Percentiles rank a stretch among this genome's conserved stretches.
phyloP scores from a whole-genome alignment of 2,329 filamentous ascomycete genomes.

The Taxawa tesnikishii region DNA sequence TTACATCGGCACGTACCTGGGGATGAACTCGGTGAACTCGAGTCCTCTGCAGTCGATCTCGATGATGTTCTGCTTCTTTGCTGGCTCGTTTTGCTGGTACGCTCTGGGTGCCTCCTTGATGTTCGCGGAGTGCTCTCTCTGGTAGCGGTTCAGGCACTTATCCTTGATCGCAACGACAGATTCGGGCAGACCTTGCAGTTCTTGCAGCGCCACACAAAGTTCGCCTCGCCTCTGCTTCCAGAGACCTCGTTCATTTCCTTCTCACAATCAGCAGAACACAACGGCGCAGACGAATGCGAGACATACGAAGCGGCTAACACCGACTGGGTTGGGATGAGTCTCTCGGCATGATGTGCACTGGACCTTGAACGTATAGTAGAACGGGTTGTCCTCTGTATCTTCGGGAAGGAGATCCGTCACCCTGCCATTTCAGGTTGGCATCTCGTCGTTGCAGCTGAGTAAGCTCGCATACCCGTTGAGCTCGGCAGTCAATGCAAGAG shows the following conservation, averaged over 20 bases:
- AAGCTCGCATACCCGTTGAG: conserved; percentile 46
- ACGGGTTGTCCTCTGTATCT: conserved; percentile 70
- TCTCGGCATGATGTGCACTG: conserved; percentile 97
- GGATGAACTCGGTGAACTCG: conserved; percentile 86
- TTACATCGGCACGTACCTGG: conserved; percentile 75
- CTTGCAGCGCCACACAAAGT: conserved; percentile 99
- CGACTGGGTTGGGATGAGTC: conserved; percentile 73
- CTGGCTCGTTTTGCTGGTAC: conserved; percentile 57
- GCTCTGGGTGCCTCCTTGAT: conserved; percentile 62
- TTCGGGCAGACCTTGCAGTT: conserved; percentile 68
- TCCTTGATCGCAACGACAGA: not conserved
- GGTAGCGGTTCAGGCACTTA: not conserved
- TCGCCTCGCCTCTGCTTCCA: conserved; percentile 87
- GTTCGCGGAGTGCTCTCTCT: conserved; percentile 77
- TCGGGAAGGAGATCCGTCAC: conserved; percentile 80
- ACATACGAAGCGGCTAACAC: conserved; percentile 77
- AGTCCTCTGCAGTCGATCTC: conserved; percentile 90
- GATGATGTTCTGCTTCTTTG: conserved; percentile 67
- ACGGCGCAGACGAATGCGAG: not conserved
- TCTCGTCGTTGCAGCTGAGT: conserved; percentile 2
- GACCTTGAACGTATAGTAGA: conserved; percentile 96
- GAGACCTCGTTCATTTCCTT: conserved; percentile 86
- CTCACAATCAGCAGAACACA: not conserved
- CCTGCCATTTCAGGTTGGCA: conserved; percentile 34
- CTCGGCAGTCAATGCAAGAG: conserved; percentile 55